Evolutionary conservation across 495 filamentous ascomycete species (phyloP), one percentile per base, ranked within the genome.

Genomic region (Jackrogersella multiformis): DNA sequence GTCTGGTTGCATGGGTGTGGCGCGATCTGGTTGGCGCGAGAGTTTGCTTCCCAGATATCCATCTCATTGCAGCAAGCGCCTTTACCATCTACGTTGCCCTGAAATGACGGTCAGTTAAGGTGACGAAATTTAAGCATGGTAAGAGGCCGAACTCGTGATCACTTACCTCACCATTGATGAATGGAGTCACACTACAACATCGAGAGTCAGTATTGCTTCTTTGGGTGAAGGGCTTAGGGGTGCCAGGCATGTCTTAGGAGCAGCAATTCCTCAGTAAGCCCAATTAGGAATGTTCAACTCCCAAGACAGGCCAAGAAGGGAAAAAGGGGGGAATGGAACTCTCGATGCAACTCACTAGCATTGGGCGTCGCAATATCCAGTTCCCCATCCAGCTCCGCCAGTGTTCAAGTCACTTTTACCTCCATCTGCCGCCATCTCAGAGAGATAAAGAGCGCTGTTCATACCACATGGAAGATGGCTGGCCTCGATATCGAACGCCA

Each of bases 341-440:
- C n/a, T n/a, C n/a, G n/a, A n/a, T n/a, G n/a, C n/a, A n/a, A n/a
- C n/a, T n/a, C n/a, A n/a, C n/a, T 78, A 82, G 74, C 89, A 91
- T 68, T 91, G 88, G 5, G 87, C 83, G 70, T 90, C 88, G 71
- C 89, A 92, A 78, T 92, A 91, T 0, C 88, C 88, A 0, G 87
- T 87, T 12, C 88, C 88, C 74, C 89, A 90, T 12, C 79, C 73
- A 10, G 88, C 86, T 26, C 88, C 88, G 3, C 85, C 87, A 23
- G 83, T 78, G 76, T 89, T 90, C 30, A 84, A 72, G 12, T 76
- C 71, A 69, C 77, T 81, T 61, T 82, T 74, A 23, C 87, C 85
- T 48, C 88, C 87, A 26, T 83, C 78, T 2, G 67, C 64, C 23
- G 79, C 68, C 87, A 91, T 90, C 73, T 89, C 85, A 23, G 84